Percentiles rank a stretch among this genome's conserved stretches.
These are phyloP conservation scores for Paramecium biaurelia DNA, from an alignment of 73 alveolate genomes.

Conservation along the genomic window DNA sequence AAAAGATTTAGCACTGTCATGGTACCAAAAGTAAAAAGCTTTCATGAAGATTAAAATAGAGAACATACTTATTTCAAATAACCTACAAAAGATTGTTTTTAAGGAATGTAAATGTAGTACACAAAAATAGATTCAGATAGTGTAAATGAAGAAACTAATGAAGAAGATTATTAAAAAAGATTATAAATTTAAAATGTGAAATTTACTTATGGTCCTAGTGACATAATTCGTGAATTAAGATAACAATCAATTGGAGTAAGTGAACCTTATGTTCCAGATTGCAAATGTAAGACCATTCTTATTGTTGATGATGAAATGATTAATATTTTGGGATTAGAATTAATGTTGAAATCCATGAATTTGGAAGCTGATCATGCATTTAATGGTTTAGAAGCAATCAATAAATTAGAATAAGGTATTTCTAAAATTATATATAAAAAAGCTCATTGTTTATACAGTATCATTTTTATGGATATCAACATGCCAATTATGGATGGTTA, in stretches of 20 bases:
- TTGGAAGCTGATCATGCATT: constrained; percentile 16
- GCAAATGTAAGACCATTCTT: not conserved
- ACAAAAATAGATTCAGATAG: not conserved
- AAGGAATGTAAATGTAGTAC: not conserved
- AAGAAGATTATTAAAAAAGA: not conserved
- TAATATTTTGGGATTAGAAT: not conserved
- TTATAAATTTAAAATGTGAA: not conserved
- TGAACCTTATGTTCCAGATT: not conserved
- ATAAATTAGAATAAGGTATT: not conserved
- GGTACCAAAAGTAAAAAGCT: constrained; percentile 11
- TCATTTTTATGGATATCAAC: constrained; percentile 61
- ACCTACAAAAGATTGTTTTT: not conserved
- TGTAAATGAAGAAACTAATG: not conserved
- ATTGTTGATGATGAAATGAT: constrained; percentile 49
- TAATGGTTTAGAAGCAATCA: constrained; percentile 21
- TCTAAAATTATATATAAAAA: not conserved
- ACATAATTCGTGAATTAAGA: not conserved
- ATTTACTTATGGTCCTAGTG: not conserved
- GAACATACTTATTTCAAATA: not conserved
- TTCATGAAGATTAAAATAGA: not conserved
- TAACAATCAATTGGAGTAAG: not conserved
- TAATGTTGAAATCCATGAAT: not conserved
- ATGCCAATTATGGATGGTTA: constrained; percentile 66
- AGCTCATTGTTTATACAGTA: constrained; percentile 23
- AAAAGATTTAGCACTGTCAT: not conserved